Conservation (phyloP, 176 grass and related monocot genomes). For the Rhynchospora pubera region DNA sequence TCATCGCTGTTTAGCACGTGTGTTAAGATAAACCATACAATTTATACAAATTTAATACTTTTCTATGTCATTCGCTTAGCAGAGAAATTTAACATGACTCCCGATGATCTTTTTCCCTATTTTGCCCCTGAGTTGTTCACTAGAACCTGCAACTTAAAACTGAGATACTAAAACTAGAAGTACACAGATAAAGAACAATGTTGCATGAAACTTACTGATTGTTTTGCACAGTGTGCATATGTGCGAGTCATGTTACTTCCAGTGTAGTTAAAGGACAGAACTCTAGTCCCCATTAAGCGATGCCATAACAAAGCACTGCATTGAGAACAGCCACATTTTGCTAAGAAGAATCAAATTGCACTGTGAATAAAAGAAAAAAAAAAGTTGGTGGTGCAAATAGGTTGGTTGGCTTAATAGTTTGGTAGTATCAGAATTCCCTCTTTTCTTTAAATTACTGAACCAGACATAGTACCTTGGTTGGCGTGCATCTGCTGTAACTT, state of each 20-base stretch:
- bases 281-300: slow-evolving; percentile 66
- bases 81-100: background rate
- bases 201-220: background rate
- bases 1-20: background rate
- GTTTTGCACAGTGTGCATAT: background rate
- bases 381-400: no score
- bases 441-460: no score
- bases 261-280: slow-evolving; percentile 35
- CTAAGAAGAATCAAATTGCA: no score
- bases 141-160: background rate
- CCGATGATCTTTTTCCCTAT: background rate
- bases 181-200: no score
- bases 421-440: no score
- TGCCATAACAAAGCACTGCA: slow-evolving; percentile 71
- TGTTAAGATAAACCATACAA: background rate
- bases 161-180: background rate
- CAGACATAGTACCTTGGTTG: no score
- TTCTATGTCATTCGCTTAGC: background rate
- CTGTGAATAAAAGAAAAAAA: no score
- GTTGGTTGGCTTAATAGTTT: no score
- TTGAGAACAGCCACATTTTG: background rate
- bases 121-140: background rate
- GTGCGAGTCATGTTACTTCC: slow-evolving; percentile 43
- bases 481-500: no score
- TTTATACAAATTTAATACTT: background rate